A percentile compares a stretch with the other conserved stretches of the same genome.
Evolutionary conservation across 2,329 filamentous ascomycete species (phyloP).

Genomic region (Penicillium sp.): DNA sequence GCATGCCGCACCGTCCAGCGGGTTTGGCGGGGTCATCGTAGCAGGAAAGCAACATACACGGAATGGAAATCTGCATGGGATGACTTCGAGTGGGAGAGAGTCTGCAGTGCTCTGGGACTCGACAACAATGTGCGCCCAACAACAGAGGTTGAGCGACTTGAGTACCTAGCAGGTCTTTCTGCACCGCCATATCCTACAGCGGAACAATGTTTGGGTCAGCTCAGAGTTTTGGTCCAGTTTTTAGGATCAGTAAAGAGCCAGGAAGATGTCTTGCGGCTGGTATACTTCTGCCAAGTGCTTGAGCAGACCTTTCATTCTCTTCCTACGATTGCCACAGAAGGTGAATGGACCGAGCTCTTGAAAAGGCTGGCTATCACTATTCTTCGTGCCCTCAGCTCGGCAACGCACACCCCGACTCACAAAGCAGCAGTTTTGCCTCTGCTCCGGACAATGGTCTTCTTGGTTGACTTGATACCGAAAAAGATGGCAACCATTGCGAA

Average conservation of each 20-base stretch:
- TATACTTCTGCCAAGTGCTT: constrained; percentile 45
- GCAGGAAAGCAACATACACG: constrained; percentile 57
- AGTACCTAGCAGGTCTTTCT: constrained; percentile 29
- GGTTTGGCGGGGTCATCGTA: constrained; percentile 73
- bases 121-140: not conserved
- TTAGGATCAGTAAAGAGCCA: constrained; percentile 50
- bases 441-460: constrained; percentile 35
- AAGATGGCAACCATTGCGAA: constrained; percentile 38
- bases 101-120: constrained; percentile 28
- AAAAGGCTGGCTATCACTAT: constrained; percentile 37
- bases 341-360: constrained; percentile 42
- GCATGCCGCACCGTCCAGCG: constrained; percentile 72
- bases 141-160: constrained; percentile 5
- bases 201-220: constrained; percentile 46
- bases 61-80: constrained; percentile 62
- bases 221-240: constrained; percentile 67
- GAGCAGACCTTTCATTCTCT: constrained; percentile 38
- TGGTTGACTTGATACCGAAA: constrained; percentile 41
- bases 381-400: constrained; percentile 34
- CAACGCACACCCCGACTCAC: constrained; percentile 9
- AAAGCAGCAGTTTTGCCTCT: constrained; percentile 28
- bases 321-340: constrained; percentile 37
- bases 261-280: constrained; percentile 40
- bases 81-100: constrained; percentile 47
- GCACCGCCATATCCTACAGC: constrained; percentile 33